Evolutionary conservation across 352 stramenopile genomes (phyloP), one percentile per base, ranked within the genome.

Genomic region (Globisporangium echinulatum): DNA sequence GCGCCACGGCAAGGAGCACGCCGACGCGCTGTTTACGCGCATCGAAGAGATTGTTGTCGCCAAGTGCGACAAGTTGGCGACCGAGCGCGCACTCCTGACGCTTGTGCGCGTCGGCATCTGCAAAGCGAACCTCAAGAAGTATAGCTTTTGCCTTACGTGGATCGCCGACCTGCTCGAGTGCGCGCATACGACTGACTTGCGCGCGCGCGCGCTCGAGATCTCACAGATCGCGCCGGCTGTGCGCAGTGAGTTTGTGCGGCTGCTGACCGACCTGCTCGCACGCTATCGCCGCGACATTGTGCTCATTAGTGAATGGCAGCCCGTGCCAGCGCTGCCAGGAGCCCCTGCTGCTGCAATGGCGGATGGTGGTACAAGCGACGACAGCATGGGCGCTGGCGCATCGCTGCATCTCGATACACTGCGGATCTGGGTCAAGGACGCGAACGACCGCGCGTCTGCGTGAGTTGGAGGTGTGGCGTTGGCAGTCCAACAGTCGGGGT

Each of bases 101-200:
- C 66, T 91, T 43, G 67, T 91, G 50, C 77, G 76, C n/a, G 67
- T 80, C 7, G 81, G 79, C 7, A 88, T 91, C 62, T 91, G 81
- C 68, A 91, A 91, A 54, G 79, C 69, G 59, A 91, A 88, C 51
- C 64, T 88, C 15, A 91, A 91, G 58, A 91, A 91, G 63, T 91
- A 86, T 42, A 87, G 75, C 50, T 91, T 91, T 54, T 91, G 78
- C 44, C 70, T 91, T 38, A 91, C 79, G 38, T 91, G 81, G 81
- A 89, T 91, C 61, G 79, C 77, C 52, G 78, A 89, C 59, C 49
- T 91, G 49, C 54, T 91, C 13, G 71, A 85, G 46, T 88, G 81
- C 56, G 74, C 75, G 44, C 70, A 74, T 9, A 86, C 79, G 14
- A 82, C 70, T 14, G 81, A 89, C 51, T 66, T 91, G n/a, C 70